Evolutionary conservation across 352 stramenopile species (phyloP).

Genomic region (Pseudoperonospora humuli): DNA sequence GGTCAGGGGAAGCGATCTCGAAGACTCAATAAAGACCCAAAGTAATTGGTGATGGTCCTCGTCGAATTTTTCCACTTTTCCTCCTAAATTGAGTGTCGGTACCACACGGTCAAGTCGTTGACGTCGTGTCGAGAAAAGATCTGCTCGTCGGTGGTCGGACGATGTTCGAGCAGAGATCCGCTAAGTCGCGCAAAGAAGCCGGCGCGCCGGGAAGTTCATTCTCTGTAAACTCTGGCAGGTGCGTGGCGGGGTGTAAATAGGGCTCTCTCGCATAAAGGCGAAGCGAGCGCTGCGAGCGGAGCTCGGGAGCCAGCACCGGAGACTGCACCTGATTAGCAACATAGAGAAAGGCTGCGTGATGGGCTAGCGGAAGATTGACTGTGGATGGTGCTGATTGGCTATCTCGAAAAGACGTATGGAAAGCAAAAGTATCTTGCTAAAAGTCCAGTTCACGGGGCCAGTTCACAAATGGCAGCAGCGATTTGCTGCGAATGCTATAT

Average conservation of each 20-base stretch:
- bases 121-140: conserved; percentile 14
- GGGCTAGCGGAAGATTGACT: conserved; percentile 14
- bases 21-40: no score
- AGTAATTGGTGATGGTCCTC: background rate
- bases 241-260: conserved; percentile 8
- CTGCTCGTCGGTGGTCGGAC: conserved; percentile 3
- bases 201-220: background rate
- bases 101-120: conserved; percentile 10
- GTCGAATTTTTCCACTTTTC: conserved; percentile 17
- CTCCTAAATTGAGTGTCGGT: conserved; percentile 20
- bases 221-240: conserved; percentile 15
- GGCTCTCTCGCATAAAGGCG: background rate
- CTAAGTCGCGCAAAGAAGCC: conserved; percentile 5
- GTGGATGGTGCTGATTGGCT: conserved; percentile 8
- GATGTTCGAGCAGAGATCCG: conserved; percentile 13
- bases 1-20: no score
- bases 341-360: conserved; percentile 11
- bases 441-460: conserved; percentile 15
- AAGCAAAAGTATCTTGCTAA: conserved; percentile 26
- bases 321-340: conserved; percentile 19
- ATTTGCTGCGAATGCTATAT: conserved; percentile 15
- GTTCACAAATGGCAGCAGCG: background rate
- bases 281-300: conserved; percentile 1
- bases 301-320: conserved; percentile 6
- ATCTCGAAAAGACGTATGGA: conserved; percentile 15